Conservation (phyloP, 768 basidiomycete genomes). For the Termitomyces sp. region DNA sequence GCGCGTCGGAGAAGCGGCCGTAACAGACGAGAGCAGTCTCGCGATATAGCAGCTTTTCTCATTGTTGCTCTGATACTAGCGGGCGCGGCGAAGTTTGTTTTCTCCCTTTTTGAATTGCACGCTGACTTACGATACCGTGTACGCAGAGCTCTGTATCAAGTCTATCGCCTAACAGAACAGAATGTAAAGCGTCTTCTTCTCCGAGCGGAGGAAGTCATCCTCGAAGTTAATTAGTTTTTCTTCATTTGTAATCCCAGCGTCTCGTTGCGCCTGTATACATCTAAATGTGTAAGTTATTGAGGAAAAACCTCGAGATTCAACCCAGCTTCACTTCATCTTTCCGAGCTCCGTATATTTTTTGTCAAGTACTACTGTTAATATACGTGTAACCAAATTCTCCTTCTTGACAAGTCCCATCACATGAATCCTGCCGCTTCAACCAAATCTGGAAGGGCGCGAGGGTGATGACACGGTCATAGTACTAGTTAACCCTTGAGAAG, state of each 20-base stretch:
- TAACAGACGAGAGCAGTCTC: slow-evolving; percentile 50
- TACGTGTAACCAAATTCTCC: no score
- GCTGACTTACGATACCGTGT: slow-evolving; percentile 7
- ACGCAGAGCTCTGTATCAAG: slow-evolving; percentile 62
- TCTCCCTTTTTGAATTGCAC: background rate
- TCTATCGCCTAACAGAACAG: slow-evolving; percentile 61
- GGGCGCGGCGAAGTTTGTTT: slow-evolving; percentile 57
- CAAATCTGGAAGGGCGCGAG: background rate
- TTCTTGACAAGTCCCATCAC: background rate
- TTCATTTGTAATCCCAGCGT: background rate
- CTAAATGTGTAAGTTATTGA: background rate
- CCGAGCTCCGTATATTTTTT: background rate
- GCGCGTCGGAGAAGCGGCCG: slow-evolving; percentile 59
- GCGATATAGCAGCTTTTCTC: slow-evolving; percentile 64
- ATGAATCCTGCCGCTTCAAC: background rate
- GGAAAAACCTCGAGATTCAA: background rate
- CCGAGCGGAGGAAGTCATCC: slow-evolving; percentile 75
- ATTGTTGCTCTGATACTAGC: slow-evolving; percentile 56
- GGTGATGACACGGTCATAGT: slow-evolving; percentile 1
- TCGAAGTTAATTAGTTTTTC: slow-evolving; percentile 57
- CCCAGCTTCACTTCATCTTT: background rate
- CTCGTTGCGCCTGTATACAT: background rate
- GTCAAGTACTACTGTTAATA: no score
- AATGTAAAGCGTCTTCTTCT: slow-evolving; percentile 57
- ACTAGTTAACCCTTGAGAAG: slow-evolving; percentile 5